These are phyloP conservation scores for Elongisporangium undulatum DNA, from an alignment of 352 stramenopile genomes.

Conservation along the genomic window DNA sequence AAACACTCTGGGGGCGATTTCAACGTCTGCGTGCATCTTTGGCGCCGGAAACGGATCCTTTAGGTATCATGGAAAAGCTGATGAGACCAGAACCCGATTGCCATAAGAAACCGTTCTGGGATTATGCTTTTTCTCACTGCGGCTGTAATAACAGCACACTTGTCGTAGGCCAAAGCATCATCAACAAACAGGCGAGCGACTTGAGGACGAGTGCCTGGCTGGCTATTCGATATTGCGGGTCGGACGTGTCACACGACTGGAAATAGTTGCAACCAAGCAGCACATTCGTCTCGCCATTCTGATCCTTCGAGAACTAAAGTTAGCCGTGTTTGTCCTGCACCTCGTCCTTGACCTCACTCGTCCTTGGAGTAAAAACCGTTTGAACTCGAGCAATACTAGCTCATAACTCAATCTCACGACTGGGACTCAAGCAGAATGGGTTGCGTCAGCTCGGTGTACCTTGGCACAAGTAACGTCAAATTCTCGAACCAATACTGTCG, in stretches of 20 bases:
- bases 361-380: neutral
- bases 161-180: neutral
- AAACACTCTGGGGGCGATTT: no score
- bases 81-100: neutral
- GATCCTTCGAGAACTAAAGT: neutral
- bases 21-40: neutral
- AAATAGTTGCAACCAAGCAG: neutral
- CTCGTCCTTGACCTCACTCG: neutral
- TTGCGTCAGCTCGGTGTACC: conserved; percentile 18
- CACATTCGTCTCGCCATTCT: neutral
- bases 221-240: neutral
- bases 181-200: neutral
- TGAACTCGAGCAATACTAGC: neutral
- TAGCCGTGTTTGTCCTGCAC: neutral
- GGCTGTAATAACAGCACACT: neutral
- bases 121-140: neutral
- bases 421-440: conserved; percentile 18
- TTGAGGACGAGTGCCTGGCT: neutral
- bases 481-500: conserved; percentile 65
- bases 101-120: no score
- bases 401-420: neutral
- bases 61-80: neutral
- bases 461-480: conserved; percentile 14
- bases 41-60: neutral
- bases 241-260: neutral